Evolutionary conservation across 176 grass and related monocot genomes (phyloP), one percentile per base, ranked within the genome.

Genomic region (Oryza meridionalis): DNA sequence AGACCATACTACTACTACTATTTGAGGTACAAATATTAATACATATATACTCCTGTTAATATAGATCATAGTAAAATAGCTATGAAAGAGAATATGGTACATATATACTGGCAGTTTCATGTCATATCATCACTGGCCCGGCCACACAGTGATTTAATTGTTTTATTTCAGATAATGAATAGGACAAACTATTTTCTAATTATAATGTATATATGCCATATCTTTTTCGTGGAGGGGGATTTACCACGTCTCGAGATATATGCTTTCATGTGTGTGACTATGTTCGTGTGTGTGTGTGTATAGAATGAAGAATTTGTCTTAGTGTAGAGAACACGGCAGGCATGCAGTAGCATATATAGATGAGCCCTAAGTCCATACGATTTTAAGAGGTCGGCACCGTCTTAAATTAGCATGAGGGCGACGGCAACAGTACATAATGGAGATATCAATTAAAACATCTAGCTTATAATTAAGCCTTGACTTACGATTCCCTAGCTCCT

Each of bases 361-460:
- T 69, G 24, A 32, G 64, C 22, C 5, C 16, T 17, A 71, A 85
- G 77, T 77, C 35, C 25, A 77, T 27, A 31, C 17, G 4, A 38
- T 64, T 59, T 77, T 78, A 86, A 86, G 19, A 72, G n/a, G 69
- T 80, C 62, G 83, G 83, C 74, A 72, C 79, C 83, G 64, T 79
- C 83, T 80, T 83, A 64, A 80, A 69, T 76, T 79, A 62, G 7
- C 79, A 86, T 26, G 79, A 79, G 4, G 35, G 64, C 22, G 82
- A 64, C 17, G 26, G 24, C 25, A 35, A 55, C 61, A 65, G 45
- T 5, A 61, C 49, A 68, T 37, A 31, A 31, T 31, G 29, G 29
- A 31, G 29, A 31, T 31, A 31, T 31, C 29, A 31, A 31, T 31
- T 31, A 31, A 31, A 31, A 31, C 2, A 31, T 31, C 29, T 31